phyloP scores from a whole-genome alignment of 495 filamentous ascomycete species.

The Pyronema domesticum region DNA sequence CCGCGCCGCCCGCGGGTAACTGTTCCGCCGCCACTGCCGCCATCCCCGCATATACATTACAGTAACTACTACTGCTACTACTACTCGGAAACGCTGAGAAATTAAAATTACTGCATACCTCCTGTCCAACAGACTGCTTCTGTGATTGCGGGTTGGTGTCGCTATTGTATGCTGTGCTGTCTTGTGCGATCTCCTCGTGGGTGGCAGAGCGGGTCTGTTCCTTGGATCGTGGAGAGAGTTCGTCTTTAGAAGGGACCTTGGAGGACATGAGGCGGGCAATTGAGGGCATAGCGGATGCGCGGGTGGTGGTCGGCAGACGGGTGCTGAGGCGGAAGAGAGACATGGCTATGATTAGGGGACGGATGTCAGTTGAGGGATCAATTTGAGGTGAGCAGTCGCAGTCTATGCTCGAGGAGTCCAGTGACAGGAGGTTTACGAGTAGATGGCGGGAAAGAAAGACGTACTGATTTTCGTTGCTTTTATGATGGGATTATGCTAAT shows the following conservation, averaged over 20 bases:
- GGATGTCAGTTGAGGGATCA: too few species aligned
- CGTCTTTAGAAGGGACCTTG: slow-evolving; percentile 16
- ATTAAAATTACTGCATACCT: slow-evolving; percentile 6
- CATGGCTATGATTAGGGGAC: not conserved
- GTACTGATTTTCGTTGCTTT: too few species aligned
- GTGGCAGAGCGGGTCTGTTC: slow-evolving; percentile 13
- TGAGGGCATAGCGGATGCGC: not conserved
- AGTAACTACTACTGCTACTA: not conserved
- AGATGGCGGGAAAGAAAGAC: too few species aligned
- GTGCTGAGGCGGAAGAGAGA: not conserved
- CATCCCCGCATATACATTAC: too few species aligned
- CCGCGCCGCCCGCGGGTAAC: not conserved
- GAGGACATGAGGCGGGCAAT: not conserved
- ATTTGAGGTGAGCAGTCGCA: too few species aligned
- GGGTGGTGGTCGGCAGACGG: not conserved
- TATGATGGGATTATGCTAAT: too few species aligned
- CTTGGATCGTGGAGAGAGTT: slow-evolving; percentile 10
- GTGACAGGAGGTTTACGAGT: too few species aligned
- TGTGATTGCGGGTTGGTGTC: slow-evolving; percentile 9
- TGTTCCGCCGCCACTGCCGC: too few species aligned
- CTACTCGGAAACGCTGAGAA: not conserved
- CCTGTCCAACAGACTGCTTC: not conserved
- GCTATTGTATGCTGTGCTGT: slow-evolving; percentile 6
- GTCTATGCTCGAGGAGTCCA: too few species aligned
- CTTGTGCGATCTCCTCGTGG: slow-evolving; percentile 16